These are phyloP conservation scores for Spirogloea muscicola DNA, from an alignment of 139 green algal species.

Conservation along the genomic window DNA sequence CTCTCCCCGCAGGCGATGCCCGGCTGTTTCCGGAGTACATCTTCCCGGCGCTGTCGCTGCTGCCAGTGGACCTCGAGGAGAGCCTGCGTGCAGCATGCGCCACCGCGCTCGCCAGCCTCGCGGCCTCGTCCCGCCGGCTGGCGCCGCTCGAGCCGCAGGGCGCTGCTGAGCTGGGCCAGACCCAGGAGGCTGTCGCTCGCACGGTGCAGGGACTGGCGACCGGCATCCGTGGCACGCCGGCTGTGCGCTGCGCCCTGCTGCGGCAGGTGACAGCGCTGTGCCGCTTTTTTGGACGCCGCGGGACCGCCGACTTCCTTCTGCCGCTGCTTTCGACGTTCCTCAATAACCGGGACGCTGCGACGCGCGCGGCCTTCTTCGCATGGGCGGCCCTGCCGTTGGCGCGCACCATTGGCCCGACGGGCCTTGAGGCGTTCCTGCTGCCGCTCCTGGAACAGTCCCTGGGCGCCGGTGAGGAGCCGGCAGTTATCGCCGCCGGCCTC, in stretches of 20 bases:
- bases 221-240: constrained; percentile 52
- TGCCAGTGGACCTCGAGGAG: constrained; percentile 81
- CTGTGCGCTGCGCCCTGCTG: constrained; percentile 50
- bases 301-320: constrained; percentile 77
- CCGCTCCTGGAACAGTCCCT: constrained; percentile 81
- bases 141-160: not conserved
- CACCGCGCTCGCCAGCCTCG: constrained; percentile 57
- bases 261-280: constrained; percentile 47
- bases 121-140: constrained; percentile 61
- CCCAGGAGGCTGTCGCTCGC: constrained; percentile 62
- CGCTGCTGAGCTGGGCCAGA: constrained; percentile 53
- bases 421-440: constrained; percentile 80
- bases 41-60: constrained; percentile 78
- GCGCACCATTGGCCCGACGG: constrained; percentile 10
- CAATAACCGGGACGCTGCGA: constrained; percentile 76
- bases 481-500: constrained; percentile 66
- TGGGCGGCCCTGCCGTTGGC: constrained; percentile 36
- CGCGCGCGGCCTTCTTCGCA: constrained; percentile 56
- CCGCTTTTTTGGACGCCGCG: constrained; percentile 55
- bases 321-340: constrained; percentile 91
- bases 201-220: constrained; percentile 70
- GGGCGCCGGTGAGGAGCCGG: constrained; percentile 56
- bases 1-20: constrained; percentile 31
- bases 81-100: constrained; percentile 73
- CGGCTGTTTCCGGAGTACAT: constrained; percentile 90